Base-by-base conservation (phyloP, 2,329 filamentous ascomycete genomes). In the Dryadomyces sulphureus region DNA sequence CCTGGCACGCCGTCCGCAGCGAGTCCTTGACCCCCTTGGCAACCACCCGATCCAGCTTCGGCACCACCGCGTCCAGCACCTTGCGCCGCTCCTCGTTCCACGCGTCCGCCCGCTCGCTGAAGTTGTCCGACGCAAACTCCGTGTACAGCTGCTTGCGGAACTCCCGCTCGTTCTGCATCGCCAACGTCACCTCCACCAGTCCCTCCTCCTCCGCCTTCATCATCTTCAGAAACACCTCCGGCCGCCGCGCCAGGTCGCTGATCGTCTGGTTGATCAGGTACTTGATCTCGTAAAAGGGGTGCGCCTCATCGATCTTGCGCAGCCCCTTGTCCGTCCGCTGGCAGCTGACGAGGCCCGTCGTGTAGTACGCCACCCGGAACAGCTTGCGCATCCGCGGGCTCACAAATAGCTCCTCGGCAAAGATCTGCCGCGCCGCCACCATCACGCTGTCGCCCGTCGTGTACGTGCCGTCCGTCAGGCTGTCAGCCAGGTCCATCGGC, bases 281-380 rank as follows among this genome's bases (percentile, higher is more conserved):
- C 63, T 98, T 95, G 68, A 98, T 86, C 62, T 96, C 92, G 60
- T 96, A 96, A 62, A 93, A 96, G 0, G 88, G 87, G 57, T 96
- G 89, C 21, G 92, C 80, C 50, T 96, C 90, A 55, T 94, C 89
- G 54, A 98, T 96, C 57, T 86, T 85, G 48, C 85, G 84, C 45
- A 95, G 68, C 24, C 92, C 92, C 64, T 96, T 98, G 49, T 96
- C 89, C 0, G 92, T 98, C 46, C 92, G 80, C 50, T 77, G 78
- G 60, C 89, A 94, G 65, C 90, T 88, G 49, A 98, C 79, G 47
- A 84, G 75, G 21, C 88, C 87, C 54, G 81, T 81, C 57, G 80
- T 76, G 58, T 95, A 96, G 62, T 85, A 94, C 42, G 79, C 80
- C 54, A 79, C 76, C 43, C 92, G 76, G 64, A 96, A 80, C 53